Evolutionary conservation across 1,139 yeast species (phyloP).

Genomic region (Scheffersomyces stambukii): DNA sequence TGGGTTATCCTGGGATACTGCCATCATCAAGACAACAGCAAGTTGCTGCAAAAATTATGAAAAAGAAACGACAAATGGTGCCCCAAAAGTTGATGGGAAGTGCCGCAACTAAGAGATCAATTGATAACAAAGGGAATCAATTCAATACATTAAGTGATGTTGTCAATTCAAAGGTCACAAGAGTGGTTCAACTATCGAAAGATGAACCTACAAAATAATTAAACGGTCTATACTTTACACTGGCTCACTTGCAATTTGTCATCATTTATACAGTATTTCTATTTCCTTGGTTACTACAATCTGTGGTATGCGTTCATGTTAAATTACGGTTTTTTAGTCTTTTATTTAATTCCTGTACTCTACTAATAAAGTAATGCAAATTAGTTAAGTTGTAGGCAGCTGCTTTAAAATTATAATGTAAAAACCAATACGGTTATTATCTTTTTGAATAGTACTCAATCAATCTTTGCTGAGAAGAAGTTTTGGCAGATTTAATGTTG

Average conservation of each 20-base stretch:
- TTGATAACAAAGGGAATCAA: constrained; percentile 1
- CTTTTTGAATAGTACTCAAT: constrained; percentile 9
- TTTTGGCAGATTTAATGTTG: constrained; percentile 8
- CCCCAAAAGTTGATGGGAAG: constrained; percentile 1
- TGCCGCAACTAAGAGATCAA: constrained; percentile 3
- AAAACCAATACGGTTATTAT: no score
- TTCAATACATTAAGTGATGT: constrained; percentile 8
- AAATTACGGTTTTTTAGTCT: not conserved
- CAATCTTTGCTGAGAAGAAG: constrained; percentile 10
- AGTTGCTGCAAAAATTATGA: constrained; percentile 6
- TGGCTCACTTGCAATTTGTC: constrained; percentile 1
- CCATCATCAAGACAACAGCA: constrained; percentile 4
- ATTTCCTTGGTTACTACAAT: not conserved
- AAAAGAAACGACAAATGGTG: constrained; percentile 5
- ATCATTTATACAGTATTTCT: not conserved
- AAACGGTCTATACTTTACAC: no score
- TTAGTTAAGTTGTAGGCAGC: not conserved
- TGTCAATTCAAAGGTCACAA: constrained; percentile 9
- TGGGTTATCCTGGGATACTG: no score
- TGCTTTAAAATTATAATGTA: not conserved
- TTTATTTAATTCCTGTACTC: not conserved
- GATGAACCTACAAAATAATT: constrained; percentile 1
- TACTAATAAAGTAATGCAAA: not conserved
- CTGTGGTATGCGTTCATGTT: not conserved
- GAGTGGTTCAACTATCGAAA: no score